Percentiles rank a stretch among this genome's conserved stretches.
phyloP scores from a whole-genome alignment of 2,329 filamentous ascomycete species.

The Sporothrix pseudoabietina region DNA sequence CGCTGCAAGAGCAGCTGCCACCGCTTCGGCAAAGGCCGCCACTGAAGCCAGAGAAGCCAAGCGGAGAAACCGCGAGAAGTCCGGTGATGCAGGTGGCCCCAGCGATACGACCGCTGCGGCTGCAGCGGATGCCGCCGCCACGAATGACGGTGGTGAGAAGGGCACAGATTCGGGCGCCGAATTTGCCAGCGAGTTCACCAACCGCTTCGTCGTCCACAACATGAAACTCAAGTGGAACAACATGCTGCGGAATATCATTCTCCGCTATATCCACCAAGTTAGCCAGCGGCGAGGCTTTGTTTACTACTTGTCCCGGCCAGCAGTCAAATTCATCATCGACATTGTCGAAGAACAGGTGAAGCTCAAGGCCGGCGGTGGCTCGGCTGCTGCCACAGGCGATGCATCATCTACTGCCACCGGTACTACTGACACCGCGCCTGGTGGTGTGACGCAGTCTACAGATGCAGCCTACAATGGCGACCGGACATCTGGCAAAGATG shows the following conservation, averaged over 20 bases:
- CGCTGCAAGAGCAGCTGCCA: constrained; percentile 24
- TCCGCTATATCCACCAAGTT: constrained; percentile 96
- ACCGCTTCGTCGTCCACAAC: constrained; percentile 97
- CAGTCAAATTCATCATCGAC: constrained; percentile 96
- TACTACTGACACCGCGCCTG: constrained; percentile 34
- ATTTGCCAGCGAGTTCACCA: constrained; percentile 93
- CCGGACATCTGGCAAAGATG: constrained; percentile 63
- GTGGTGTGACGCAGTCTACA: constrained; percentile 39
- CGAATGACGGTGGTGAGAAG: not conserved
- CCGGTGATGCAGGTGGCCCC: not conserved
- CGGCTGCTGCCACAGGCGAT: not conserved
- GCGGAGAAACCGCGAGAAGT: not conserved
- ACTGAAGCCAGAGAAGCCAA: not conserved
- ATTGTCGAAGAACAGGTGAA: constrained; percentile 93
- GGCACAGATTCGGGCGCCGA: constrained; percentile 66
- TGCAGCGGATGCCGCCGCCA: not conserved
- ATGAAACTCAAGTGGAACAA: constrained; percentile 99
- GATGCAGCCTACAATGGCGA: constrained; percentile 49
- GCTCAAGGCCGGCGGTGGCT: constrained; percentile 51
- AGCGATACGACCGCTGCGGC: constrained; percentile 11
- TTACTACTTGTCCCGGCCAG: constrained; percentile 93
- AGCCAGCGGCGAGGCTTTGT: constrained; percentile 94
- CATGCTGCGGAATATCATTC: constrained; percentile 87
- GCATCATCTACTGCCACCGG: constrained; percentile 36
- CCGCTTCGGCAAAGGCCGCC: not conserved